A percentile compares a stretch with the other conserved stretches of the same genome.
Evolutionary conservation across 495 filamentous ascomycete species (phyloP).

Genomic region (Aspergillus bertholletiae): DNA sequence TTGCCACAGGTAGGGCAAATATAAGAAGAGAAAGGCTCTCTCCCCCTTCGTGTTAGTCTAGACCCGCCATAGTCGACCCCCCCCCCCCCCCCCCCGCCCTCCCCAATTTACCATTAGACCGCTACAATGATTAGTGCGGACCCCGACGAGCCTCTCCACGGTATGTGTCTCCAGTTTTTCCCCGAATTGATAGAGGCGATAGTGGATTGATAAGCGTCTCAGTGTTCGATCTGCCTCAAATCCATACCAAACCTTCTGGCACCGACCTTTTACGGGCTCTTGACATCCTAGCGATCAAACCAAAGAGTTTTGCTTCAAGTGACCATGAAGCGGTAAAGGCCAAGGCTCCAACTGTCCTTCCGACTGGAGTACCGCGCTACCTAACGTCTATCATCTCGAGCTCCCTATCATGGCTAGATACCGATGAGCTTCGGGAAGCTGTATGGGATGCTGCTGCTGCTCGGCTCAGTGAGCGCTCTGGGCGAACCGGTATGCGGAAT

Average conservation of each 20-base stretch:
- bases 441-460: conserved; percentile 78
- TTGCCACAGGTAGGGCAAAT: conserved; percentile 14
- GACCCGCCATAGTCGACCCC: not conserved
- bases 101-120: too few relatives aligned
- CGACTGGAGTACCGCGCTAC: conserved; percentile 52
- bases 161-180: conserved; percentile 24
- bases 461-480: conserved; percentile 79
- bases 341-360: conserved; percentile 32
- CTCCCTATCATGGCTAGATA: conserved; percentile 68
- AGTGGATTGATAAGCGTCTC: conserved; percentile 39
- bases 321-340: conserved; percentile 27
- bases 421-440: conserved; percentile 65
- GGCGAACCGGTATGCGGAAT: conserved; percentile 53
- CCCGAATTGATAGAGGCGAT: conserved; percentile 14
- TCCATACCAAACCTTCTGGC: conserved; percentile 47
- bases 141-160: conserved; percentile 41
- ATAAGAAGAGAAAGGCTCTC: conserved; percentile 3
- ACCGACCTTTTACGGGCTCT: conserved; percentile 43
- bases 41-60: not conserved
- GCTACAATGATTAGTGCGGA: conserved; percentile 38
- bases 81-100: too few relatives aligned
- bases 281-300: conserved; percentile 40
- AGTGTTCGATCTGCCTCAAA: conserved; percentile 54
- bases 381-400: conserved; percentile 75
- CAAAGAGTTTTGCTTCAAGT: conserved; percentile 31